These are phyloP conservation scores for Vitis hybrid DNA, from an alignment of 177 flowering plant genomes.

Conservation along the genomic window DNA sequence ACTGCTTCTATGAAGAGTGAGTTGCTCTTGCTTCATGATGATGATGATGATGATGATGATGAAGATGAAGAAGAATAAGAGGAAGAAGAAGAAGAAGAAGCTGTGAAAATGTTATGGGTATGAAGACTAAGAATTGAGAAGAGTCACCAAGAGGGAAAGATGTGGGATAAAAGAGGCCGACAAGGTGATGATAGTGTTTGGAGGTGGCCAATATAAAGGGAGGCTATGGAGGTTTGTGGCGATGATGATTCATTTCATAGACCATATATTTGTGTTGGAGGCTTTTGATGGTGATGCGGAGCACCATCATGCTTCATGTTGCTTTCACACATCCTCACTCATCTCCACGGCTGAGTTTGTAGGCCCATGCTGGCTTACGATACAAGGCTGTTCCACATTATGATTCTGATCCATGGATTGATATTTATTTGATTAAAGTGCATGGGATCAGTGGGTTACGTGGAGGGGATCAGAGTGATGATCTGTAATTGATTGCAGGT, in stretches of 20 bases:
- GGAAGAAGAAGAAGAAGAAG: neutral
- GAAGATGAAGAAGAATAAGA: neutral
- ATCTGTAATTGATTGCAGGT: neutral
- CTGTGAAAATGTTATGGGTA: neutral
- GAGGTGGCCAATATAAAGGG: conserved; percentile 32
- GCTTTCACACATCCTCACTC: neutral
- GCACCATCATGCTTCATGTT: conserved; percentile 4
- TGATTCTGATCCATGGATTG: neutral
- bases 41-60: neutral
- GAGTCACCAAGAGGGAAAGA: neutral
- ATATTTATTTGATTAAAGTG: neutral
- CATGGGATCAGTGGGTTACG: neutral
- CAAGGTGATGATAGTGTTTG: conserved; percentile 39
- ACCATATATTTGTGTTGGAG: neutral
- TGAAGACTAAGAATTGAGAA: neutral
- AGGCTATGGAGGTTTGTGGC: conserved; percentile 30
- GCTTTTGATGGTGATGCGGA: neutral
- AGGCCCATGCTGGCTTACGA: neutral
- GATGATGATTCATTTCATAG: conserved; percentile 16
- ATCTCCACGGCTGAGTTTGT: neutral
- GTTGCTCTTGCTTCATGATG: conserved; percentile 21
- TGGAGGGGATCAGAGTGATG: neutral
- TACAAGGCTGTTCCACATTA: neutral
- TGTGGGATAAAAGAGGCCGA: conserved; percentile 22
- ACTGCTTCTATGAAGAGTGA: conserved; percentile 26